A percentile compares a stretch with the other conserved stretches of the same genome.
These are phyloP conservation scores for Colletotrichum acutatum DNA, from an alignment of 2,329 filamentous ascomycete species.

Conservation along the genomic window DNA sequence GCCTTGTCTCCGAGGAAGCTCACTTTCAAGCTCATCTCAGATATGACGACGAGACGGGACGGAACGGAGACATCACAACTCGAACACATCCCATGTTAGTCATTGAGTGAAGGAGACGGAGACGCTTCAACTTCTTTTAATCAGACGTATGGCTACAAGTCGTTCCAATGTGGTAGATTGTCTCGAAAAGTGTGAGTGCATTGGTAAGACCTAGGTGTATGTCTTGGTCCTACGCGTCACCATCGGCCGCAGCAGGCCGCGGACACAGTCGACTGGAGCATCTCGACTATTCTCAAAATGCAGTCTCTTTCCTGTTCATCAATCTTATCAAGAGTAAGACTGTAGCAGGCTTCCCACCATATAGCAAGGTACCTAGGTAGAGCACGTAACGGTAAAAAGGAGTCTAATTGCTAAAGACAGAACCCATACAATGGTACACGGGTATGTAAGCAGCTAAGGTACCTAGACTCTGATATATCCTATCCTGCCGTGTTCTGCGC, in stretches of 20 bases:
- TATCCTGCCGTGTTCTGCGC: not conserved
- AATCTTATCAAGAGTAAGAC: not conserved
- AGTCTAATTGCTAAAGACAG: not conserved
- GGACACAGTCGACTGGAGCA: not conserved
- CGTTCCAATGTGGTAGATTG: not conserved
- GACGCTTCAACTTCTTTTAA: not conserved
- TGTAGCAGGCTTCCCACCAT: not conserved
- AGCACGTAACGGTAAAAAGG: not conserved
- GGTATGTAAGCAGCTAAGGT: not conserved
- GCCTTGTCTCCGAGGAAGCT: constrained; percentile 4
- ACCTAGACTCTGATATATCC: no score
- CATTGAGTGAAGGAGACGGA: not conserved
- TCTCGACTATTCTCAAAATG: not conserved
- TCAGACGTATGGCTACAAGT: not conserved
- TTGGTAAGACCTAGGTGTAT: not conserved
- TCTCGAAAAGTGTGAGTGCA: not conserved
- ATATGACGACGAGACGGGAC: not conserved
- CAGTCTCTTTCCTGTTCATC: not conserved
- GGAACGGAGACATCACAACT: not conserved
- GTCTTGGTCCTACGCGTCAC: not conserved
- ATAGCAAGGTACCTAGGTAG: no score
- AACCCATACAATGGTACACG: not conserved
- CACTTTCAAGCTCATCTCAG: constrained; percentile 19
- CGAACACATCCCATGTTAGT: not conserved
- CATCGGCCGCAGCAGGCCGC: not conserved